Base-by-base conservation (phyloP, 352 stramenopile species). In the Globisporangium cederbergense region DNA sequence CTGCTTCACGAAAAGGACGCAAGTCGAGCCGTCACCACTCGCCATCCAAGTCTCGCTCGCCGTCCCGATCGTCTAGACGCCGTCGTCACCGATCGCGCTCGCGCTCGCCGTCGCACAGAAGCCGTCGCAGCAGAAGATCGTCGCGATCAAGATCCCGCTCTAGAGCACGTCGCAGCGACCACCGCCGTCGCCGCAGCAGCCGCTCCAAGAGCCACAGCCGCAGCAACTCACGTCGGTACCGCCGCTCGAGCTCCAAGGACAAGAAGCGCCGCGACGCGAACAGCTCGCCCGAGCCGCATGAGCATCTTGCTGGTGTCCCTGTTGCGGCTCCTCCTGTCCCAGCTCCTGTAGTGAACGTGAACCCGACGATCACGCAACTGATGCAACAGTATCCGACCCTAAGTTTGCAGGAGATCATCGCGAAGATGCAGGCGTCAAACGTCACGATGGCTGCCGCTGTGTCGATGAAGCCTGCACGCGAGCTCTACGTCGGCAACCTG, bases 311-410 rank as follows among this genome's bases (percentile, higher is more conserved):
- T 62, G 67, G 34, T 13, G 60, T 43, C 20, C 11, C 58, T 58
- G 50, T 36, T 9, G 47, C 30, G 30, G 11, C 59, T 8, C 56
- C 55, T 3, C 32, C 67, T 22, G 43, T 67, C 20, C 49, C 72
- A 5, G 53, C 68, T 10, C 60, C 75, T 8, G 47, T 75, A 6
- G 78, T 91, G 51, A 91, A 89, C 66, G 78, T 91, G 51, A 91
- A 89, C 65, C 86, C 88, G 5, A 89, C 79, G 10, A 96, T 96
- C 64, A 89, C 86, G 38, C 86, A 94, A 72, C 72, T 96, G n/a
- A 96, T 96, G 88, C 81, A 89, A 20, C 88, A 96, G 62, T 90
- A 95, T 64, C 88, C 88, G 34, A 93, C 88, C 3, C 77, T 96
- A 75, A 96, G 88, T 76, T 75, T 96, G 0, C 88, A 96, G 61